These are phyloP conservation scores for Phytopythium sindhum DNA, from an alignment of 352 stramenopile genomes.

Conservation along the genomic window DNA sequence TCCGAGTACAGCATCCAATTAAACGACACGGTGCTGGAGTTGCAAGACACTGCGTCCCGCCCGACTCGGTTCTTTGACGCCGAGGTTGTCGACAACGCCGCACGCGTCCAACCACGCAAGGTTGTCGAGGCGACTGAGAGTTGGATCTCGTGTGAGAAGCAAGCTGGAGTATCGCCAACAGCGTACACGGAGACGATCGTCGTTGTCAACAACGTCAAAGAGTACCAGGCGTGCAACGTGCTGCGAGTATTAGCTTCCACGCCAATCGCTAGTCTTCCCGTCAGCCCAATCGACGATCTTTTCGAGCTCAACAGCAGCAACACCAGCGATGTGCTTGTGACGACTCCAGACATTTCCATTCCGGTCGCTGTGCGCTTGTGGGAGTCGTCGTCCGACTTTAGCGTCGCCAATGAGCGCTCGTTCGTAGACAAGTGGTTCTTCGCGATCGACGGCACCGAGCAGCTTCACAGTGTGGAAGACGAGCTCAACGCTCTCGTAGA, in stretches of 20 bases:
- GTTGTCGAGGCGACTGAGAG: constrained; percentile 32
- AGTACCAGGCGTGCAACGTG: constrained; percentile 53
- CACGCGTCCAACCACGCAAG: constrained; percentile 35
- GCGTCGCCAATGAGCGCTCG: constrained; percentile 28
- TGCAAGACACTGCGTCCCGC: constrained; percentile 41
- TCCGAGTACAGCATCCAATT: constrained; percentile 26
- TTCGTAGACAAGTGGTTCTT: constrained; percentile 54
- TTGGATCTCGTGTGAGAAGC: constrained; percentile 32
- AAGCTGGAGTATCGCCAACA: constrained; percentile 2
- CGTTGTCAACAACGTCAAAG: constrained; percentile 27
- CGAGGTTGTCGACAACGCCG: constrained; percentile 40
- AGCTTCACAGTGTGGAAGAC: constrained; percentile 15
- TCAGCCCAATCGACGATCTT: constrained; percentile 27
- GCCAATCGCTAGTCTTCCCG: constrained; percentile 12
- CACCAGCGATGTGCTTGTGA: constrained; percentile 7
- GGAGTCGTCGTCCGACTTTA: constrained; percentile 24
- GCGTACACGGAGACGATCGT: constrained; percentile 25
- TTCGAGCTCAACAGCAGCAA: constrained; percentile 53
- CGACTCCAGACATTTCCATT: constrained; percentile 25
- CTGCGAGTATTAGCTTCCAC: constrained; percentile 27
- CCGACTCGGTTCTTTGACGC: constrained; percentile 43
- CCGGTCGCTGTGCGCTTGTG: constrained; percentile 33
- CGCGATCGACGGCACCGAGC: constrained; percentile 23
- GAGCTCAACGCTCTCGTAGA: constrained; percentile 16
- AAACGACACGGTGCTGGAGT: constrained; percentile 28